Evolutionary conservation across 352 stramenopile species (phyloP), one percentile per base, ranked within the genome.

Genomic region (Phytophthora agathidicida): DNA sequence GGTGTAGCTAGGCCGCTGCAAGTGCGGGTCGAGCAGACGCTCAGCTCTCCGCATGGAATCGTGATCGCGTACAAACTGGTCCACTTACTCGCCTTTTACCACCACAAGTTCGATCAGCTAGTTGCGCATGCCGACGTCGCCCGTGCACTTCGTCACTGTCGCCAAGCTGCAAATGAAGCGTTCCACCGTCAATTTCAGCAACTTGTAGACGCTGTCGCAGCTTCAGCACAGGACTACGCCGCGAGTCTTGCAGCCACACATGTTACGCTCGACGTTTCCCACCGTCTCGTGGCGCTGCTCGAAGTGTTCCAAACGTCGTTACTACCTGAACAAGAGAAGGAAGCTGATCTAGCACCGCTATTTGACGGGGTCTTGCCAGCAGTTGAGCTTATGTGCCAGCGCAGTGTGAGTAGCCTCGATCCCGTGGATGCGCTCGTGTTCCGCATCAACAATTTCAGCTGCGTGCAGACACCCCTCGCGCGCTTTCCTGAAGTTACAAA

Each of bases 401-500:
- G 76, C 19, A 80, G 65, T 20, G 65, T 86, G 20, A 44, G 60
- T 9, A 43, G 42, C 2, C 39, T 85, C 6, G 72, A 81, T 20
- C 35, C 70, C 1, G 58, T 73, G 10, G 81, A 93, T 24, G 75
- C 77, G 11, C 59, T 88, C 31, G 73, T 93, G 20, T 89, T 93
- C 48, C 72, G 72, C 5, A 65, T 89, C 47, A 90, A 93, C 59
- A 89, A 91, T 48, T 60, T 90, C n/a, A 88, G 73, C 45, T 89
- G 81, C 31, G 9, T 93, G 19, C 75, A 82, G 16, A 72, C 71
- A 3, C 64, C 71, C 4, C 55, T 91, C 1, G 36, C 33, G n/a
- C 65, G 61, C 8, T 88, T 88, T 31, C 55, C 54, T 4, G 76
- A 86, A 44, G 79, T 75, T 10, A 44, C 46, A 0, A 64, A 61